These are phyloP conservation scores for Lipomyces mesembrius DNA, from an alignment of 805 yeast species.

Conservation along the genomic window DNA sequence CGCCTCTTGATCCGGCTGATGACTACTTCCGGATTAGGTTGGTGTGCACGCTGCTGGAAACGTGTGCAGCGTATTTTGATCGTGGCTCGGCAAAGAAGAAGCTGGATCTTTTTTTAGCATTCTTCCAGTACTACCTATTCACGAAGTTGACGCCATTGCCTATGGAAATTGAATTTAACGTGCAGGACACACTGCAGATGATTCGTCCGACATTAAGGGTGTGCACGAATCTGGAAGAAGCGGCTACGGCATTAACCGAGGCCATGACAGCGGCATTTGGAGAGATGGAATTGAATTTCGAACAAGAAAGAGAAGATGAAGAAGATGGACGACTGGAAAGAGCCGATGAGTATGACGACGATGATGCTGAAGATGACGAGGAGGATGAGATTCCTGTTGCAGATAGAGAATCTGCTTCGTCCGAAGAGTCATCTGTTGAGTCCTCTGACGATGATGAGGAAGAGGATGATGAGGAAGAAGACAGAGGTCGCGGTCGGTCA, in stretches of 20 bases:
- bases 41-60: constrained; percentile 52
- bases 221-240: constrained; percentile 50
- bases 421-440: constrained; percentile 2
- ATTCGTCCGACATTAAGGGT: constrained; percentile 47
- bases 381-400: constrained; percentile 18
- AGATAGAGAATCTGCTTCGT: constrained; percentile 15
- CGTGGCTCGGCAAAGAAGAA: constrained; percentile 38
- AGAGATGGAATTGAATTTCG: constrained; percentile 7
- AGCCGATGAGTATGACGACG: constrained; percentile 16
- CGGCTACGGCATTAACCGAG: constrained; percentile 49
- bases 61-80: constrained; percentile 39
- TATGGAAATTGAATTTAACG: constrained; percentile 59
- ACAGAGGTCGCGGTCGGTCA: constrained; percentile 10
- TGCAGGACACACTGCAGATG: constrained; percentile 52
- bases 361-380: constrained; percentile 21
- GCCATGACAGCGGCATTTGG: constrained; percentile 27
- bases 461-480: constrained; percentile 15
- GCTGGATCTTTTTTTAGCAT: constrained; percentile 53
- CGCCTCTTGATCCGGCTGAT: constrained; percentile 63
- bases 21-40: constrained; percentile 75
- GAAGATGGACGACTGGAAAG: constrained; percentile 22
- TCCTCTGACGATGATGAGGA: constrained; percentile 23
- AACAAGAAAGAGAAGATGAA: constrained; percentile 15
- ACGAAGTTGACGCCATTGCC: constrained; percentile 66
- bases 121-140: constrained; percentile 72